Evolutionary conservation across 176 grass and related monocot species (phyloP).

Genomic region (Thalia dealbata): DNA sequence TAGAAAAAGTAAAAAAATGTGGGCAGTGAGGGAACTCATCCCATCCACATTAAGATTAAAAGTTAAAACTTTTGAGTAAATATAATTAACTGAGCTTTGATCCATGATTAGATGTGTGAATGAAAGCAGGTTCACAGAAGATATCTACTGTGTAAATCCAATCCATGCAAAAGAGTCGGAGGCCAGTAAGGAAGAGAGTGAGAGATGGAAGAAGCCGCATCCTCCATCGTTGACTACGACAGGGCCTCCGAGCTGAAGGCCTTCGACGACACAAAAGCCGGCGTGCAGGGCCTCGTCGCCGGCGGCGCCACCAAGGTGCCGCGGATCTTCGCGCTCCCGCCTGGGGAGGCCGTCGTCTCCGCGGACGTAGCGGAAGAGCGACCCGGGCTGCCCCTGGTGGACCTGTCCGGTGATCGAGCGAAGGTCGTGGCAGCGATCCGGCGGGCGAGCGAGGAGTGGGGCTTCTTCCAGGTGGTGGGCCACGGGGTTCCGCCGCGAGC

Average conservation of each 20-base stretch:
- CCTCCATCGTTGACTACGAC: slow-evolving; percentile 12
- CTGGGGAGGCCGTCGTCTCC: not conserved
- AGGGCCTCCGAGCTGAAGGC: slow-evolving; percentile 35
- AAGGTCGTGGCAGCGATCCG: slow-evolving; percentile 12
- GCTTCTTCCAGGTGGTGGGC: slow-evolving; percentile 52
- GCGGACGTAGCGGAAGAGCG: too few species aligned
- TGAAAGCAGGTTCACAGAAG: too few species aligned
- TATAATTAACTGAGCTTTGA: too few species aligned
- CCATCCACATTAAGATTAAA: too few species aligned
- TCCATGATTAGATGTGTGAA: too few species aligned
- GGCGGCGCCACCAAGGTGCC: slow-evolving; percentile 25
- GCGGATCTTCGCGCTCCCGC: slow-evolving; percentile 27
- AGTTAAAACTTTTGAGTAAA: too few species aligned
- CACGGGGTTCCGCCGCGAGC: slow-evolving; percentile 20
- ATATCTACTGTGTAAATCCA: too few species aligned
- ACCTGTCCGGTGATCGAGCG: slow-evolving; percentile 9
- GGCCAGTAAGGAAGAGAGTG: too few species aligned
- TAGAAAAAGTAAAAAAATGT: too few species aligned
- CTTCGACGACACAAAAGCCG: slow-evolving; percentile 46
- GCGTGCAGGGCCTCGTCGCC: slow-evolving; percentile 46
- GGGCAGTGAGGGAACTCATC: too few species aligned
- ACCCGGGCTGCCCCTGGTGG: slow-evolving; percentile 21
- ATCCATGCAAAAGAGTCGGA: too few species aligned
- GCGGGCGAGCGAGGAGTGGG: slow-evolving; percentile 29
- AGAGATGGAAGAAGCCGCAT: too few species aligned